Base-by-base conservation (phyloP, 306 rosid species). In the Cotoneaster glaucophyllus region DNA sequence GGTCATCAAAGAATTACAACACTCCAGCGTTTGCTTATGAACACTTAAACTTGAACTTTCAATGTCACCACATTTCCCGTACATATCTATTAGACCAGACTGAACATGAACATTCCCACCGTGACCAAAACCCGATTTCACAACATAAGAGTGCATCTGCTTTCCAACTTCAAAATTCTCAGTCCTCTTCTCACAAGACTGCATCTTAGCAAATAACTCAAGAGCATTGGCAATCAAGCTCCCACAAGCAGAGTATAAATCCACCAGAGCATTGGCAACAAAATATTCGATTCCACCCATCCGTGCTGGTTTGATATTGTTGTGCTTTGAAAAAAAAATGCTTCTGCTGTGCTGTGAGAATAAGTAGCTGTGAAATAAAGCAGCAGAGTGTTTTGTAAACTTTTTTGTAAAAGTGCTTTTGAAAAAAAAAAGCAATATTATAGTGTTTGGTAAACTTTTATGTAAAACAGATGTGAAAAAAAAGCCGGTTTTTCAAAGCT, bases 1-100 rank as follows among this genome's bases (percentile, higher is more conserved):
- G 52, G 97, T 84, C 96, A 95, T 89, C 82, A 92, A 86, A 63
- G 97, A 90, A 84, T 95, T 95, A 74, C 87, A 85, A 70, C 97
- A 87, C 80, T 82, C 92, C 82, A 87, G 73, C 66, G 81, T 83
- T 83, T 73, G 86, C 56, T 74, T 77, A 24, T 77, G 80, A 77
- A 82, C 78, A 70, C 70, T 77, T 89, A 87, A 26, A 95, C 90
- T 86, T 1, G 97, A 86, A 69, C 89, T 85, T 84, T 82, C 85
- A 44, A 95, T 82, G 62, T 90, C 93, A 19, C 84, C 44, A 22
- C 96, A 90, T 85, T 88, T 92, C 62, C 97, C 96, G 59, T 95
- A 95, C 97, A 89, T 88, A 58, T 92, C 82, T 66, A 95, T 90
- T 85, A 95, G 82, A 71, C 93, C 93, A 54, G 97, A 95, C 58